Conservation (phyloP, 176 grass and related monocot genomes). For the Carex kokanica region DNA sequence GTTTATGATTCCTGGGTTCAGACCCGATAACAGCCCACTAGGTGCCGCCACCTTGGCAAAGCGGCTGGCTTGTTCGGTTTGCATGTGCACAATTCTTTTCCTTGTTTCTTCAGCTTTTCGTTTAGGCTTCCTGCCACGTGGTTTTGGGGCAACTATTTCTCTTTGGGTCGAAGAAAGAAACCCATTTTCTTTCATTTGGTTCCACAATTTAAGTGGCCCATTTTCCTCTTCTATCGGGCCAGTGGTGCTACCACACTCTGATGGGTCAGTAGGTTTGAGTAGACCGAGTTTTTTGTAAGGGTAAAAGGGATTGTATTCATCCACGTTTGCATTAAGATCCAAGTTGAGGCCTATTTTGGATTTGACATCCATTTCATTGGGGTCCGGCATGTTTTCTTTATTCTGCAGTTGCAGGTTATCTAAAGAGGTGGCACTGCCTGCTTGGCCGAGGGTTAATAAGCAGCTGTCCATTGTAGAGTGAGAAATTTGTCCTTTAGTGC, state of each 20-base stretch:
- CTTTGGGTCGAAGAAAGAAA: slow-evolving; percentile 83
- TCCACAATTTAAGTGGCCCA: slow-evolving; percentile 70
- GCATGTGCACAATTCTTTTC: slow-evolving; percentile 34
- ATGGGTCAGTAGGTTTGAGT: slow-evolving; percentile 45
- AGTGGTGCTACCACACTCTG: slow-evolving; percentile 78
- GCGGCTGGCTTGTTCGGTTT: slow-evolving; percentile 56
- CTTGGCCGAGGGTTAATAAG: slow-evolving; percentile 48
- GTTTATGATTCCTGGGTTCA: slow-evolving; percentile 98
- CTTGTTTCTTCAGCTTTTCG: slow-evolving; percentile 56
- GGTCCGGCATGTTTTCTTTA: slow-evolving; percentile 15
- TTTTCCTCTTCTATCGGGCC: slow-evolving; percentile 53
- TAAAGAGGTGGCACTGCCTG: slow-evolving; percentile 13
- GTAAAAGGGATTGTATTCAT: slow-evolving; percentile 70
- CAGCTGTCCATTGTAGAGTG: slow-evolving; percentile 15
- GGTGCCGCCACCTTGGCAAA: slow-evolving; percentile 74
- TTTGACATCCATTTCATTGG: slow-evolving; percentile 26
- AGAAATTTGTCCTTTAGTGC: background rate
- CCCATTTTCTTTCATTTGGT: slow-evolving; percentile 97
- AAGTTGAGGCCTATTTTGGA: slow-evolving; percentile 37
- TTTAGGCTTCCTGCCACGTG: slow-evolving; percentile 44
- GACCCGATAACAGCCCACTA: slow-evolving; percentile 83
- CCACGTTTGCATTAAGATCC: slow-evolving; percentile 65
- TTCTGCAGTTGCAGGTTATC: slow-evolving; percentile 19
- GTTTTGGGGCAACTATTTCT: slow-evolving; percentile 42
- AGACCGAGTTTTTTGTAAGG: slow-evolving; percentile 70